A percentile compares a stretch with the other conserved stretches of the same genome.
Conservation (phyloP, 2,329 filamentous ascomycete species). For the Juglanconis oblonga region DNA sequence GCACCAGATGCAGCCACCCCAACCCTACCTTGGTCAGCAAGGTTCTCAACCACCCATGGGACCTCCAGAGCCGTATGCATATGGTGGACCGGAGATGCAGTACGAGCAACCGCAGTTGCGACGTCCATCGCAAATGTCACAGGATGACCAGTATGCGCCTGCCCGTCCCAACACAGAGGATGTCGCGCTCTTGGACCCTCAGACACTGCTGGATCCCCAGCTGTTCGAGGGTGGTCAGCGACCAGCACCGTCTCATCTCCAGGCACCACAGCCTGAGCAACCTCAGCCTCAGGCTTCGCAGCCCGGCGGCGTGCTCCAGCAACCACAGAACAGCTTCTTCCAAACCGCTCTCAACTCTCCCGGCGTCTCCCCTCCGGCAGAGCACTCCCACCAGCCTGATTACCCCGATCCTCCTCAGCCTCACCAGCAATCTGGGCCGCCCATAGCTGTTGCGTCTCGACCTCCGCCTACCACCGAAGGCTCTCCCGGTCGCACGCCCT, state of each 20-base stretch:
- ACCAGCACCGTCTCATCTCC: constrained; percentile 7
- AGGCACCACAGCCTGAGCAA: constrained; percentile 8
- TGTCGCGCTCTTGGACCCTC: not conserved
- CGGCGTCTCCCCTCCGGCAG: constrained; percentile 6
- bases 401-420: constrained; percentile 13
- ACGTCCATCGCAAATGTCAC: constrained; percentile 4
- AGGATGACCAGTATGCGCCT: constrained; percentile 13
- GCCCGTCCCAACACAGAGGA: constrained; percentile 16
- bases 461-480: not conserved
- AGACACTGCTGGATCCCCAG: constrained; percentile 13
- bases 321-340: constrained; percentile 18
- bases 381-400: not conserved
- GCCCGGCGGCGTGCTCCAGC: constrained; percentile 5
- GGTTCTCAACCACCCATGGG: not conserved
- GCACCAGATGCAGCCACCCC: constrained; percentile 15
- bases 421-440: constrained; percentile 3
- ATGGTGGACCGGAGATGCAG: constrained; percentile 7
- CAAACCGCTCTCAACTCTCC: constrained; percentile 18
- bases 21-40: constrained; percentile 4
- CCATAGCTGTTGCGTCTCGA: constrained; percentile 1
- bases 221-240: constrained; percentile 14
- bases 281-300: constrained; percentile 15
- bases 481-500: constrained; percentile 17
- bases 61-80: constrained; percentile 3
- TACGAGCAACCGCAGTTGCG: constrained; percentile 8